These are phyloP conservation scores for Yamadazyma insecticola DNA, from an alignment of 805 yeast genomes.

Conservation along the genomic window DNA sequence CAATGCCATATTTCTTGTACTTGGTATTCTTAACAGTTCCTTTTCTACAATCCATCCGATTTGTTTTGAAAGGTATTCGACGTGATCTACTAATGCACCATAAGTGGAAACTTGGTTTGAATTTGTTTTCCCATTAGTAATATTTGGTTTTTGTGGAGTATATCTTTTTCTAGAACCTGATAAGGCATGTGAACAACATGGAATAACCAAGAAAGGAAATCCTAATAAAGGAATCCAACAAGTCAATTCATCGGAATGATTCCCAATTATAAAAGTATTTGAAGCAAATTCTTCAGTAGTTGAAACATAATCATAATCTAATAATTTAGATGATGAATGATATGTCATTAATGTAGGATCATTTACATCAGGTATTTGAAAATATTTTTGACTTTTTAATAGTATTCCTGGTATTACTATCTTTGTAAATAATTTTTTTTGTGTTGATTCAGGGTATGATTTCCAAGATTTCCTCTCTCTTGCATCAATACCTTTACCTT, in stretches of 20 bases:
- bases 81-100: slow-evolving; percentile 83
- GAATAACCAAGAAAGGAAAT: slow-evolving; percentile 85
- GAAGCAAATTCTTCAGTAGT: slow-evolving; percentile 63
- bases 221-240: slow-evolving; percentile 92
- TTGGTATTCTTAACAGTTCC: slow-evolving; percentile 89
- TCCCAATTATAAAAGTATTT: slow-evolving; percentile 83
- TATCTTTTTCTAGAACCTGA: slow-evolving; percentile 73
- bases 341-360: slow-evolving; percentile 45
- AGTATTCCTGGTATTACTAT: slow-evolving; percentile 76
- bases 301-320: slow-evolving; percentile 45
- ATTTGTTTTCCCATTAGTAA: neutral
- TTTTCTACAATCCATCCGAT: slow-evolving; percentile 84
- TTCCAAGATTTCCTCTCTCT: slow-evolving; percentile 86
- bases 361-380: slow-evolving; percentile 42
- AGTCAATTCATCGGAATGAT: slow-evolving; percentile 92
- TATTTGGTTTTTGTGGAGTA: slow-evolving; percentile 32
- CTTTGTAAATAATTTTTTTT: slow-evolving; percentile 59
- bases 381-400: slow-evolving; percentile 59
- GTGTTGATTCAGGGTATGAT: slow-evolving; percentile 63
- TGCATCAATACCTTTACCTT: slow-evolving; percentile 86
- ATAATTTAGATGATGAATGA: slow-evolving; percentile 50
- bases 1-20: slow-evolving; percentile 89
- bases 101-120: slow-evolving; percentile 52
- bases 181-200: slow-evolving; percentile 90
- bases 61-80: slow-evolving; percentile 56